A percentile compares a stretch with the other conserved stretches of the same genome.
Conservation (phyloP, 179 eudicot genomes). For the Carnegiea gigantea region DNA sequence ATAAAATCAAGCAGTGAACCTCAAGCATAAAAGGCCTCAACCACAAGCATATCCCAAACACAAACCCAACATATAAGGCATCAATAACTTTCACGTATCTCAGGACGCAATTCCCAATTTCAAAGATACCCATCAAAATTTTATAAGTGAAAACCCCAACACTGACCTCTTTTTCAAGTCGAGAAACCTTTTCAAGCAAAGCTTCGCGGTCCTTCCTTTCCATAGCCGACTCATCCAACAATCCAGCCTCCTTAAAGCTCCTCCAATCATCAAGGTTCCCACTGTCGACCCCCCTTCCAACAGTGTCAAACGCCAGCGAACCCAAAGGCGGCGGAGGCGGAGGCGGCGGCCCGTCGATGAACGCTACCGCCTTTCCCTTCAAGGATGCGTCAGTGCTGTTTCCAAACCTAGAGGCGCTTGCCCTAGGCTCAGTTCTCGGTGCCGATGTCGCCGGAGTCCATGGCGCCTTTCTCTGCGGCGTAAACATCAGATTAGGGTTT, state of each 20-base stretch:
- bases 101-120: neutral
- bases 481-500: slow-evolving; percentile 44
- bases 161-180: slow-evolving; percentile 66
- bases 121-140: neutral
- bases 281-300: slow-evolving; percentile 13
- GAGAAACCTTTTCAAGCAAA: slow-evolving; percentile 32
- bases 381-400: slow-evolving; percentile 20
- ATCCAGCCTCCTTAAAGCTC: slow-evolving; percentile 74
- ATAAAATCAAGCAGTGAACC: neutral
- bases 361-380: slow-evolving; percentile 60
- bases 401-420: slow-evolving; percentile 20
- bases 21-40: neutral
- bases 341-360: slow-evolving; percentile 52
- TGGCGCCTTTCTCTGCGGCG: slow-evolving; percentile 56
- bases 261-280: slow-evolving; percentile 64
- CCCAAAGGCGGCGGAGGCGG: slow-evolving; percentile 70
- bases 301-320: slow-evolving; percentile 36
- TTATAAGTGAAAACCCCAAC: neutral
- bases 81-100: no score
- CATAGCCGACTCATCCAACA: slow-evolving; percentile 61
- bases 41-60: no score
- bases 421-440: slow-evolving; percentile 33
- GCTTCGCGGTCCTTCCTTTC: slow-evolving; percentile 62
- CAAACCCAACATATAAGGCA: neutral
- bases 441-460: slow-evolving; percentile 46